phyloP scores from a whole-genome alignment of 345 rosid species.

The Cochlearia excelsa region DNA sequence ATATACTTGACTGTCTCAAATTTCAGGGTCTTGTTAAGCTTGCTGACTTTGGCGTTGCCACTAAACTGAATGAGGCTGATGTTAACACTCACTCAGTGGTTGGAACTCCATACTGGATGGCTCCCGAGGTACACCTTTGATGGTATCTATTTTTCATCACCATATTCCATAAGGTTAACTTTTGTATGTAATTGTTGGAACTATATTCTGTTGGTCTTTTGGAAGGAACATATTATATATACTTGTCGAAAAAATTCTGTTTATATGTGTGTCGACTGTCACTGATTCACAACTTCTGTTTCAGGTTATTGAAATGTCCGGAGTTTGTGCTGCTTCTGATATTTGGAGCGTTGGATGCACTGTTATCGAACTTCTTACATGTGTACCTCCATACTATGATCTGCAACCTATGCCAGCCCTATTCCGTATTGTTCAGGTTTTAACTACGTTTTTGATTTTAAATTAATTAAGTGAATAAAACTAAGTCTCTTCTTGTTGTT shows the following conservation, averaged over 20 bases:
- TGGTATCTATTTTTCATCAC: conserved; percentile 10
- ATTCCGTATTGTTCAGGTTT: conserved; percentile 97
- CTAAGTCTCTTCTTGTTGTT: conserved; percentile 11
- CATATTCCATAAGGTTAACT: background rate
- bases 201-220: conserved; percentile 3
- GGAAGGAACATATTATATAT: background rate
- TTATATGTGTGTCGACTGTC: background rate
- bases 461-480: conserved; percentile 9
- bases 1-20: conserved; percentile 23
- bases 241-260: conserved; percentile 2
- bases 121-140: conserved; percentile 76
- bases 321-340: conserved; percentile 99
- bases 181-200: background rate
- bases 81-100: conserved; percentile 93
- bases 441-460: conserved; percentile 15
- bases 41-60: conserved; percentile 99
- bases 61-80: conserved; percentile 97
- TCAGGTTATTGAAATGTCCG: conserved; percentile 99
- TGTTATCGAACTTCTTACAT: conserved; percentile 92
- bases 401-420: conserved; percentile 98
- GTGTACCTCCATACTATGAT: conserved; percentile 98
- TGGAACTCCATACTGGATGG: conserved; percentile 99
- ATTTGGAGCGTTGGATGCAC: conserved; percentile 99
- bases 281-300: conserved; percentile 28
- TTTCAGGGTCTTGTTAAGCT: conserved; percentile 94